Percentiles rank a stretch among this genome's conserved stretches.
Evolutionary conservation across 2,329 filamentous ascomycete species (phyloP).

Genomic region (Aspergillus flavus): DNA sequence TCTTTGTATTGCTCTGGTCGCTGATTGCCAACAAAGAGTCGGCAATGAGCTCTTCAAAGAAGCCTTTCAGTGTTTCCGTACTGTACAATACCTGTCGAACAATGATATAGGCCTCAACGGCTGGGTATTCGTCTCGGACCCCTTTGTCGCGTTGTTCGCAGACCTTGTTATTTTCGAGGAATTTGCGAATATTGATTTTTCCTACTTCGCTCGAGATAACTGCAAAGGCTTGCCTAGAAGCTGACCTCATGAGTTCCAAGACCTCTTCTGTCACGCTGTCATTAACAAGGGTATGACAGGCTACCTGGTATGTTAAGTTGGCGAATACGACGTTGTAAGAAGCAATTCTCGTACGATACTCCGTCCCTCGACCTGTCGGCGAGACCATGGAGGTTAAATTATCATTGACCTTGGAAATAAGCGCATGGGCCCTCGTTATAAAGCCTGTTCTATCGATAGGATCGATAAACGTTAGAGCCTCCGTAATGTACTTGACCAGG

Average conservation of each 20-base stretch:
- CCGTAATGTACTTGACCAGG: slow-evolving; percentile 53
- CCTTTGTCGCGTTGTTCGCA: slow-evolving; percentile 50
- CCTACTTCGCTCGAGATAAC: slow-evolving; percentile 36
- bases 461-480: slow-evolving; percentile 56
- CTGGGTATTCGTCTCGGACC: slow-evolving; percentile 47
- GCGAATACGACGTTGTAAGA: slow-evolving; percentile 40
- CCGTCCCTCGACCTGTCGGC: slow-evolving; percentile 19
- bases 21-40: slow-evolving; percentile 38
- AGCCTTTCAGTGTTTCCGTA: slow-evolving; percentile 28
- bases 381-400: slow-evolving; percentile 27
- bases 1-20: slow-evolving; percentile 36
- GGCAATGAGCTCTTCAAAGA: slow-evolving; percentile 49
- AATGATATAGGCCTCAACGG: slow-evolving; percentile 52
- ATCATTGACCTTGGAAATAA: slow-evolving; percentile 46
- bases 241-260: slow-evolving; percentile 34
- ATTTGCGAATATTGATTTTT: slow-evolving; percentile 41
- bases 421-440: slow-evolving; percentile 36
- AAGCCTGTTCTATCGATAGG: slow-evolving; percentile 55
- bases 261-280: slow-evolving; percentile 25
- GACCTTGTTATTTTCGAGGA: slow-evolving; percentile 50
- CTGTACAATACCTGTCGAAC: slow-evolving; percentile 46
- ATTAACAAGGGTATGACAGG: slow-evolving; percentile 36
- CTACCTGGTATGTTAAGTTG: slow-evolving; percentile 42
- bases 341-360: slow-evolving; percentile 25
- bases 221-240: slow-evolving; percentile 40